These are phyloP conservation scores for Exophiala xenobiotica DNA, from an alignment of 2,329 filamentous ascomycete genomes.

Conservation along the genomic window DNA sequence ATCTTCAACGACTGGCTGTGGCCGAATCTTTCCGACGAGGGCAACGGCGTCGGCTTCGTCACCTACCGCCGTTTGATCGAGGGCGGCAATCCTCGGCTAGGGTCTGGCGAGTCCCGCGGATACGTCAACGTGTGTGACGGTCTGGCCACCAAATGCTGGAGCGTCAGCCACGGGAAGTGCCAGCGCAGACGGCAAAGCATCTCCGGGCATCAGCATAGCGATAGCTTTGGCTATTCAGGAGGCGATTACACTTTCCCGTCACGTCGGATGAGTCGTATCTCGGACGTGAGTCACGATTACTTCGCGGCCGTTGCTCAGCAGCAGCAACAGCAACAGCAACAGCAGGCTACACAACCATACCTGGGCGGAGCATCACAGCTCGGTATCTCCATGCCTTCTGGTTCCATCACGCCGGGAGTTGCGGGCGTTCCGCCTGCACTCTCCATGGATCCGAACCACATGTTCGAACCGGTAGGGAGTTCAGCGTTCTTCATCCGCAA, in stretches of 20 bases:
- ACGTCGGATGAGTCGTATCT: conserved; percentile 31
- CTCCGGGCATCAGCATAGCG: conserved; percentile 59
- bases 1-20: conserved; percentile 98
- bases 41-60: conserved; percentile 86
- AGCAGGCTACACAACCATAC: conserved; percentile 4
- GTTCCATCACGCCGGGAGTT: conserved; percentile 22
- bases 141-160: conserved; percentile 82
- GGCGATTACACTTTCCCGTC: conserved; percentile 50
- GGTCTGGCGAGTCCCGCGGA: conserved; percentile 74
- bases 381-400: conserved; percentile 17
- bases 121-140: conserved; percentile 89
- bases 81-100: conserved; percentile 80
- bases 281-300: conserved; percentile 28
- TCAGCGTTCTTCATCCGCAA: conserved; percentile 93
- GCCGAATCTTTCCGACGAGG: conserved; percentile 96
- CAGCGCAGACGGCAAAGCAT: conserved; percentile 63
- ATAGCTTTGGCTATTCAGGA: conserved; percentile 43
- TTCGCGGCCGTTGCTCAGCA: conserved; percentile 29
- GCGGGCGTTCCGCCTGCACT: conserved; percentile 31
- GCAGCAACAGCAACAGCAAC: conserved; percentile 12
- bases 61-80: conserved; percentile 87
- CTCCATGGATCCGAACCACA: conserved; percentile 36
- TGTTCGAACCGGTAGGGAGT: conserved; percentile 61
- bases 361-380: no score
- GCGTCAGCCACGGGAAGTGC: conserved; percentile 86